Percentiles rank a stretch among this genome's conserved stretches.
Conservation (phyloP, 2,329 filamentous ascomycete species). For the Clarireedia monteithiana region DNA sequence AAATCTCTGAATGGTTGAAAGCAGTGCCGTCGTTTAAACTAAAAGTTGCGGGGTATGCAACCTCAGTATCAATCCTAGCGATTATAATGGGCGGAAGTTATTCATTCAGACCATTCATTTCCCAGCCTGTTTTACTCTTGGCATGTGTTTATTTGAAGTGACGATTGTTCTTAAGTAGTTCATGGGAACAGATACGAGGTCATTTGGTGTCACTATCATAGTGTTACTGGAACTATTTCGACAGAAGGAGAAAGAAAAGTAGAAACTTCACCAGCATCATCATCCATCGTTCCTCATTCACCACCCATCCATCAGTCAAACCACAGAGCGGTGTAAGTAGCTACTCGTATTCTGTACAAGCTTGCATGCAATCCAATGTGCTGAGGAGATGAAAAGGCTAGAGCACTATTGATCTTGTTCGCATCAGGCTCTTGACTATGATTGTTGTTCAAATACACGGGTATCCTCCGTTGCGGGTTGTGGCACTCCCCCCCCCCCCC, state of each 20-base stretch:
- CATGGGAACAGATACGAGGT: too few species aligned
- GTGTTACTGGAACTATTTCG: too few species aligned
- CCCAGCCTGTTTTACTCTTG: not conserved
- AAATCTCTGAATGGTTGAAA: constrained; percentile 5
- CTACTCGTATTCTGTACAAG: not conserved
- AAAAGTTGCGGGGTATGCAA: constrained; percentile 10
- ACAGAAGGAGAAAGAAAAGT: too few species aligned
- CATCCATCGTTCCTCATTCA: too few species aligned
- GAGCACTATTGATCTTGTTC: constrained; percentile 1
- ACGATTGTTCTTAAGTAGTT: not conserved
- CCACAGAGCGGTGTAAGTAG: not conserved
- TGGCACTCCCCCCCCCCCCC: constrained; percentile 2
- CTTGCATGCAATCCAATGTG: not conserved
- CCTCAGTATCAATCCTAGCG: not conserved
- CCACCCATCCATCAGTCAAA: not conserved
- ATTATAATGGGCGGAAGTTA: not conserved
- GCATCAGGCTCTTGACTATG: constrained; percentile 5
- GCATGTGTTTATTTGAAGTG: not conserved
- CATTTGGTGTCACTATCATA: too few species aligned
- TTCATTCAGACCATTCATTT: not conserved
- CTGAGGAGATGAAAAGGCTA: too few species aligned
- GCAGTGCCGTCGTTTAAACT: constrained; percentile 7
- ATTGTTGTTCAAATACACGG: constrained; percentile 2
- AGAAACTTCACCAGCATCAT: too few species aligned
- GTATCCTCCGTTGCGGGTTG: not conserved